Percentiles rank a stretch among this genome's conserved stretches.
phyloP scores from a whole-genome alignment of 441 rosid species.

The Mallotus repandus region DNA sequence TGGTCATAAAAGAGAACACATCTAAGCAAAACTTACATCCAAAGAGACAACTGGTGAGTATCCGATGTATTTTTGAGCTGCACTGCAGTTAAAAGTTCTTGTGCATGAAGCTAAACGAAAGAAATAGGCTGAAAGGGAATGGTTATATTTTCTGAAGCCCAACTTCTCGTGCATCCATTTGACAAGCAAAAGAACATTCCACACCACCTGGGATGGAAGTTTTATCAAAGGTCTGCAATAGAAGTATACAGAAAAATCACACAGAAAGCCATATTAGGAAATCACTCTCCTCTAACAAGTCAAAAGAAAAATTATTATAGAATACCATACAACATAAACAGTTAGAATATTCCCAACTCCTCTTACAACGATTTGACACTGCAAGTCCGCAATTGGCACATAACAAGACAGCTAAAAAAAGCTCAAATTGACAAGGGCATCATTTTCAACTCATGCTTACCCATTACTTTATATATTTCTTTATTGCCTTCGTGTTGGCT shows the following conservation, averaged over 20 bases:
- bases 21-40: slow-evolving; percentile 48
- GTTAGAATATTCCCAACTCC: background rate
- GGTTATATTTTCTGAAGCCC: slow-evolving; percentile 37
- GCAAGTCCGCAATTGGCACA: background rate
- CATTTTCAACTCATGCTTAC: slow-evolving; percentile 2
- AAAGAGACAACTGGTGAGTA: slow-evolving; percentile 66
- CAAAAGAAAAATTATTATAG: background rate
- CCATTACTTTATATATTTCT: background rate
- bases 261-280: background rate
- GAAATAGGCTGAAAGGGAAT: slow-evolving; percentile 47
- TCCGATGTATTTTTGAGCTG: slow-evolving; percentile 69
- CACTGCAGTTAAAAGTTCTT: slow-evolving; percentile 80
- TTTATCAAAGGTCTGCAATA: slow-evolving; percentile 69
- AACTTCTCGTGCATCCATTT: slow-evolving; percentile 55
- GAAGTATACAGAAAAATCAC: background rate
- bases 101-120: slow-evolving; percentile 61
- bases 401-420: background rate
- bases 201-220: slow-evolving; percentile 53
- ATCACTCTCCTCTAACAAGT: background rate
- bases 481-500: background rate
- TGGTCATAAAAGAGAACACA: background rate
- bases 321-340: slow-evolving; percentile 5
- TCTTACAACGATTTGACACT: background rate
- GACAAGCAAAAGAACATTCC: slow-evolving; percentile 41
- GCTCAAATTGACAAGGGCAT: background rate